Percentiles rank a stretch among this genome's conserved stretches.
Evolutionary conservation across 805 yeast species (phyloP).

Genomic region (Zygotorulaspora sp.): DNA sequence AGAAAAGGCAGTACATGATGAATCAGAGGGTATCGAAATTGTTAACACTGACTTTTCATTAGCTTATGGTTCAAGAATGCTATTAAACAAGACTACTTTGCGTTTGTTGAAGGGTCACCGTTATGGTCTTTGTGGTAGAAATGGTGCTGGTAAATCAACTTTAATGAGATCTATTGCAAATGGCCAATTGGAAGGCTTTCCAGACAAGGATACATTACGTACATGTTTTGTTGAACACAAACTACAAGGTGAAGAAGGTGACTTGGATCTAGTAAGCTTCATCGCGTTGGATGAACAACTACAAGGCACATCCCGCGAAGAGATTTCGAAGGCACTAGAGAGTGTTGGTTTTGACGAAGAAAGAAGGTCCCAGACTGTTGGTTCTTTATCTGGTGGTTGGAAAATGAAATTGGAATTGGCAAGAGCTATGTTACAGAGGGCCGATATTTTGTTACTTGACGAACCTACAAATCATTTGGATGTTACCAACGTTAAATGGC

Average conservation of each 20-base stretch:
- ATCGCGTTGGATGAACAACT: conserved; percentile 88
- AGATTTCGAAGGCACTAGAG: conserved; percentile 68
- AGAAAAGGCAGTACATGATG: conserved; percentile 45
- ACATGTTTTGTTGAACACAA: conserved; percentile 98
- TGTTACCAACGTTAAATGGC: conserved; percentile 89
- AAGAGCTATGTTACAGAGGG: conserved; percentile 97
- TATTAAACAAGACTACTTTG: conserved; percentile 84
- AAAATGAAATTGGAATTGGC: conserved; percentile 97
- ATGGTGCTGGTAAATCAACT: conserved; percentile 98
- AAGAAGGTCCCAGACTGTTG: conserved; percentile 85
- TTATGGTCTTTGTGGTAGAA: conserved; percentile 96
- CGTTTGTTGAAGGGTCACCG: conserved; percentile 91
- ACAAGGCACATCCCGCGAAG: conserved; percentile 54
- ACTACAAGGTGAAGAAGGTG: conserved; percentile 91
- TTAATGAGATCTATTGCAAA: conserved; percentile 94
- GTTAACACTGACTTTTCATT: conserved; percentile 92
- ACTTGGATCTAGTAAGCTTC: conserved; percentile 80
- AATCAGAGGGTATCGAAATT: conserved; percentile 79
- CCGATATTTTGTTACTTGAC: conserved; percentile 88
- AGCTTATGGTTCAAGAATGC: conserved; percentile 97
- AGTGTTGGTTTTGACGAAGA: conserved; percentile 90
- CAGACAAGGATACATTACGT: conserved; percentile 75
- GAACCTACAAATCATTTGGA: conserved; percentile 99
- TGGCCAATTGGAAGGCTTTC: conserved; percentile 97
- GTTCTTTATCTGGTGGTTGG: conserved; percentile 98